Evolutionary conservation across 345 rosid species (phyloP).

Genomic region (Pistacia vera): DNA sequence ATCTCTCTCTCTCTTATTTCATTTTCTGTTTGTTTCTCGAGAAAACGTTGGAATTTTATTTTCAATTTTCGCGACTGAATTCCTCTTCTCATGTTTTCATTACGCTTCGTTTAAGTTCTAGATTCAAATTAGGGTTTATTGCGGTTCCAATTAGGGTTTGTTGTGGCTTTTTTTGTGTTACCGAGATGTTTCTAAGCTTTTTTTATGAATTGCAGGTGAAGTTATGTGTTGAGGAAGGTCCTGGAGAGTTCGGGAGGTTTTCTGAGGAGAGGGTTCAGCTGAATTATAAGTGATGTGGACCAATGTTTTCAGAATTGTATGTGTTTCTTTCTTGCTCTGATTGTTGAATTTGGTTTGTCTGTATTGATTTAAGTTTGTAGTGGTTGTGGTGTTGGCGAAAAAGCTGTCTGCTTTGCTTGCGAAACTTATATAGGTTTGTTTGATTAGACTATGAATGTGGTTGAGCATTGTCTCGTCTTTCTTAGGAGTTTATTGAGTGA

Average conservation of each 20-base stretch:
- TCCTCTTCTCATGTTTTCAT: not conserved
- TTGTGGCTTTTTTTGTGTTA: not conserved
- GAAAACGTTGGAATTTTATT: not conserved
- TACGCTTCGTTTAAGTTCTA: not conserved
- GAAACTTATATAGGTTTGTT: not conserved
- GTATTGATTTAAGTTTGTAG: not conserved
- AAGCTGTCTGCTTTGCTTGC: not conserved
- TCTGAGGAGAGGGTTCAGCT: slow-evolving; percentile 11
- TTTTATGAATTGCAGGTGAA: slow-evolving; percentile 7
- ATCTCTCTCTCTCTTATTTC: not conserved
- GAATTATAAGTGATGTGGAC: slow-evolving; percentile 70
- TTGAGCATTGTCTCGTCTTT: not conserved
- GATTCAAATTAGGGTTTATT: too few relatives aligned
- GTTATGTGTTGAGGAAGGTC: slow-evolving; percentile 2
- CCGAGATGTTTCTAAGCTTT: not conserved
- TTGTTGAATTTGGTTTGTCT: not conserved
- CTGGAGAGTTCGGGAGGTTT: slow-evolving; percentile 15
- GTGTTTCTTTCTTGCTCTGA: slow-evolving; percentile 20
- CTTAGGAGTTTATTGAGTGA: too few relatives aligned
- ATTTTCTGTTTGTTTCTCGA: slow-evolving; percentile 1
- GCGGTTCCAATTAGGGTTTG: slow-evolving; percentile 3
- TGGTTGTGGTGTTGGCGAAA: not conserved
- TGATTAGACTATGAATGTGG: not conserved
- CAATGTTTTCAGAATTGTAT: slow-evolving; percentile 81
- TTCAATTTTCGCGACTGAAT: not conserved